phyloP scores from a whole-genome alignment of 2,329 filamentous ascomycete species.

The Leptosphaerulina australis region DNA sequence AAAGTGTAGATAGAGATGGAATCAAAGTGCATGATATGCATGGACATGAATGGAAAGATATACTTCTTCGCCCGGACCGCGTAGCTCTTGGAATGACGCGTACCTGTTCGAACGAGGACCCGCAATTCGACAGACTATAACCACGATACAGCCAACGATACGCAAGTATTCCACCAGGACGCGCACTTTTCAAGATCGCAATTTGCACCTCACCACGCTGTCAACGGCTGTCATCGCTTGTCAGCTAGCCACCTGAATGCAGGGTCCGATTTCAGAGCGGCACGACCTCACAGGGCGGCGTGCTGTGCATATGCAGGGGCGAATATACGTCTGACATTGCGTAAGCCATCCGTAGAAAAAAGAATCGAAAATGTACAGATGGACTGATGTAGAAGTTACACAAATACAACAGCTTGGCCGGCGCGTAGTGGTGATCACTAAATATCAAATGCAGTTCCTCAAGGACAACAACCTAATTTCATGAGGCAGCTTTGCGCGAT shows the following conservation, averaged over 20 bases:
- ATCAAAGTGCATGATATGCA: slow-evolving; percentile 10
- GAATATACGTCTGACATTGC: background rate
- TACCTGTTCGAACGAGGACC: background rate
- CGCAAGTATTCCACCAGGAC: background rate
- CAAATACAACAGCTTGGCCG: background rate
- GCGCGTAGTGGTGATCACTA: no score
- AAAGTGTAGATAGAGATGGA: slow-evolving; percentile 7
- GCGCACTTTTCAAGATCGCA: background rate
- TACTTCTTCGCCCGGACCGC: background rate
- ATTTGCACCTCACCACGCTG: background rate
- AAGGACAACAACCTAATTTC: no score
- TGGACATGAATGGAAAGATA: slow-evolving; percentile 9
- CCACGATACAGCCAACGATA: background rate
- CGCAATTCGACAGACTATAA: background rate
- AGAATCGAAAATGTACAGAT: background rate
- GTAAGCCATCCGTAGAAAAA: background rate
- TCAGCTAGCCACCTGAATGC: background rate
- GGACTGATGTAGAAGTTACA: background rate
- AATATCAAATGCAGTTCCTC: no score
- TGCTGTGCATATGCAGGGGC: background rate
- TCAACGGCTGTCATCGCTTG: background rate
- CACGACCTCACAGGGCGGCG: background rate
- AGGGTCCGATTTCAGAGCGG: background rate
- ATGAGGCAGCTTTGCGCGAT: no score
- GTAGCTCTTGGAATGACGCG: background rate